Conservation (phyloP, 164 flowering plant genomes). For the Sedum album region DNA sequence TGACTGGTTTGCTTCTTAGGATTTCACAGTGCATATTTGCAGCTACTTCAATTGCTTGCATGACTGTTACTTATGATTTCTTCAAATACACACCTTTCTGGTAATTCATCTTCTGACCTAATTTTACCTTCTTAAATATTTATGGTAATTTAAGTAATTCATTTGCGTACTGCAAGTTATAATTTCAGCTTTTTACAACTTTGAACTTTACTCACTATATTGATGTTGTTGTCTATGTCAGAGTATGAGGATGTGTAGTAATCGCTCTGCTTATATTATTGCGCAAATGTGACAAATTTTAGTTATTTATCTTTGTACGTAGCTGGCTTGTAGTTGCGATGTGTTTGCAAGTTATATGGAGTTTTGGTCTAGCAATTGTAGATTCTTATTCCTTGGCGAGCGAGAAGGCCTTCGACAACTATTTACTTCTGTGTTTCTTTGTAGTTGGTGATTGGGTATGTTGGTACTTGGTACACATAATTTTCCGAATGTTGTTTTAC, state of each 20-base stretch:
- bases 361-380: constrained; percentile 60
- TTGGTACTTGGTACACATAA: constrained; percentile 9
- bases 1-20: background rate
- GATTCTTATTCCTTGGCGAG: constrained; percentile 49
- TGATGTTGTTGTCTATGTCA: too few relatives aligned
- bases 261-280: background rate
- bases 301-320: constrained; percentile 14
- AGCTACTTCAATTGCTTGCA: background rate
- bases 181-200: too few relatives aligned
- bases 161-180: background rate
- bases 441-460: constrained; percentile 71
- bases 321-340: constrained; percentile 73
- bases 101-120: background rate
- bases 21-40: background rate
- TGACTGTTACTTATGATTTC: background rate
- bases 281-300: background rate
- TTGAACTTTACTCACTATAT: too few relatives aligned
- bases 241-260: background rate
- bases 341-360: constrained; percentile 75
- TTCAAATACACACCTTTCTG: background rate
- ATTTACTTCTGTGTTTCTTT: constrained; percentile 51
- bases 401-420: constrained; percentile 35
- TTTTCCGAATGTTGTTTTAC: too few relatives aligned
- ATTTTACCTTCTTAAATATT: background rate
- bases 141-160: background rate